Conservation (phyloP, 257 asterid genomes). For the Ligustrum vulgare region DNA sequence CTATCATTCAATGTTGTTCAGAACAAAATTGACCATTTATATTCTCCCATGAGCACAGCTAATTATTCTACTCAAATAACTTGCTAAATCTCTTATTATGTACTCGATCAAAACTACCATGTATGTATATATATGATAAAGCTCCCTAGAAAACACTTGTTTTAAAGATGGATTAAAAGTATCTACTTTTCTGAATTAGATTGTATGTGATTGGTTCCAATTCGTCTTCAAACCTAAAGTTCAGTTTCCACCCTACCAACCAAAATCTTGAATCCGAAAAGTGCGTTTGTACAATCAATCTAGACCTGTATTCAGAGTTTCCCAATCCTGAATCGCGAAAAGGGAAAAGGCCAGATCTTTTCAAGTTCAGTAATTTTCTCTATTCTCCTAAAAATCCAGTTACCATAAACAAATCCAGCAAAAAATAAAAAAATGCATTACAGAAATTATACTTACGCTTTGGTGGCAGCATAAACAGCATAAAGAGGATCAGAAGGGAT, state of each 20-base stretch:
- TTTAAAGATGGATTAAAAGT: not conserved
- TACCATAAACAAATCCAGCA: not conserved
- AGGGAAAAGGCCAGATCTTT: not conserved
- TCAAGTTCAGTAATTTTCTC: not conserved
- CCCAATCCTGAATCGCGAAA: not conserved
- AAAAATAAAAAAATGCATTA: not conserved
- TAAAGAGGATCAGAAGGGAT: conserved; percentile 94
- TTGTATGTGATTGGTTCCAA: not conserved
- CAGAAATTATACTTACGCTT: conserved; percentile 69
- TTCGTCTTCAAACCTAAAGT: no score
- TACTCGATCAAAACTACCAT: not conserved
- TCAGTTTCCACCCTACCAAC: not conserved
- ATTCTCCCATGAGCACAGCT: not conserved
- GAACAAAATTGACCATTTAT: not conserved
- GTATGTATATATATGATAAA: not conserved
- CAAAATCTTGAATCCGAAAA: not conserved
- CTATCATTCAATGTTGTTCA: not conserved
- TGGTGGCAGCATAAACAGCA: conserved; percentile 94
- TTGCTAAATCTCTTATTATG: not conserved
- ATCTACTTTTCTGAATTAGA: not conserved
- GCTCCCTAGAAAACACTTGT: not conserved
- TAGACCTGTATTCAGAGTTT: not conserved
- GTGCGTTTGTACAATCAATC: not conserved
- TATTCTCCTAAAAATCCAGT: not conserved
- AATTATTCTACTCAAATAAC: conserved; percentile 2